These are phyloP conservation scores for Pistacia vera DNA, from an alignment of 345 rosid genomes.

Conservation along the genomic window DNA sequence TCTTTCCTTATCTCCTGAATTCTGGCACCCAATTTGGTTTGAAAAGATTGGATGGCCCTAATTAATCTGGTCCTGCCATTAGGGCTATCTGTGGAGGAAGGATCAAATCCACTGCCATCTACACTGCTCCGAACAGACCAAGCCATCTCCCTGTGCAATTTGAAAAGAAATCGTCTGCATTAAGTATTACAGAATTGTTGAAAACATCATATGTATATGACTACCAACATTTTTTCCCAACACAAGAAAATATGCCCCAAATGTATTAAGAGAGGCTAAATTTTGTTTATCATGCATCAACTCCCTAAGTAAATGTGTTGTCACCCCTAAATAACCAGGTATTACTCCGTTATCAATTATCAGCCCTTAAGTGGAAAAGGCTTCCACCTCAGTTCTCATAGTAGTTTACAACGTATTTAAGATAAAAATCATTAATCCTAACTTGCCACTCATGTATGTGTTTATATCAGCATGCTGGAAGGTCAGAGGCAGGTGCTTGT, in stretches of 20 bases:
- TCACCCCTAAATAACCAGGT: background rate
- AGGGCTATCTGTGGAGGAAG: constrained; percentile 48
- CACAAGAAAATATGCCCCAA: background rate
- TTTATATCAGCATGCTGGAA: background rate
- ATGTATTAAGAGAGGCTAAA: background rate
- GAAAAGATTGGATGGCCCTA: constrained; percentile 58
- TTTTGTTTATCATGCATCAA: background rate
- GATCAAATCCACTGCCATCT: constrained; percentile 55
- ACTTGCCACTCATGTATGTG: background rate
- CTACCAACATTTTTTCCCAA: background rate
- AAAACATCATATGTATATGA: background rate
- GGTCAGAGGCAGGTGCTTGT: background rate
- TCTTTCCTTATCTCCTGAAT: constrained; percentile 60
- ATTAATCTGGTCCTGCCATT: constrained; percentile 61
- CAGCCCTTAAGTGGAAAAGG: background rate
- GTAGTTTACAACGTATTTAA: background rate
- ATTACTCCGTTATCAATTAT: background rate
- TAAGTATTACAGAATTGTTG: background rate
- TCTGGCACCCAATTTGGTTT: constrained; percentile 51
- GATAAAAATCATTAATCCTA: background rate
- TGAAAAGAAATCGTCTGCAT: constrained; percentile 15
- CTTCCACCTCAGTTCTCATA: background rate
- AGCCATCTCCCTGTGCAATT: constrained; percentile 49
- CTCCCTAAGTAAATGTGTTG: background rate
- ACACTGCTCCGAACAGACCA: constrained; percentile 58